Evolutionary conservation across 1,284 basidiomycete genomes (phyloP).

Genomic region (Trichosporon coremiiforme): DNA sequence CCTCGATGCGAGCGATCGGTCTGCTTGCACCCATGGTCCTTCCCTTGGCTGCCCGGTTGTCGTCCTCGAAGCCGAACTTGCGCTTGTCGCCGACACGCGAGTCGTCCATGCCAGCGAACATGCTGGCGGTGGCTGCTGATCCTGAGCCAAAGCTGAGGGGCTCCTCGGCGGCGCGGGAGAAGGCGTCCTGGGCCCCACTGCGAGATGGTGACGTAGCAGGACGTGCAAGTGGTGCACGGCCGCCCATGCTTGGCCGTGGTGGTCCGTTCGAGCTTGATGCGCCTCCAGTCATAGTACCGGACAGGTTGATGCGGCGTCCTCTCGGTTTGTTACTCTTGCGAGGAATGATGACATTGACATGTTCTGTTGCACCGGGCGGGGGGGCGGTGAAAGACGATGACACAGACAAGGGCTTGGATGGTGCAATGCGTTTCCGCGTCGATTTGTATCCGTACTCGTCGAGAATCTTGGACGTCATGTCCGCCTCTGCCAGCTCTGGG

Average conservation of each 20-base stretch:
- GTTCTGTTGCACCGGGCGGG: slow-evolving; percentile 24
- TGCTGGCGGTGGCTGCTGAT: slow-evolving; percentile 37
- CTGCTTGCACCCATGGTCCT: slow-evolving; percentile 38
- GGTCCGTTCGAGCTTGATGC: slow-evolving; percentile 18
- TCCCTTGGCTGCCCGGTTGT: slow-evolving; percentile 27
- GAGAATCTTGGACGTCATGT: slow-evolving; percentile 73
- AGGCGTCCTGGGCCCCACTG: slow-evolving; percentile 33
- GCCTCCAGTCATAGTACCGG: slow-evolving; percentile 26
- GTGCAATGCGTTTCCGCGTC: slow-evolving; percentile 25
- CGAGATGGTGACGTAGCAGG: slow-evolving; percentile 15
- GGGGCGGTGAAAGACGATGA: slow-evolving; percentile 34
- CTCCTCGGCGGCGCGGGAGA: slow-evolving; percentile 44
- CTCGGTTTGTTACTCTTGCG: slow-evolving; percentile 31
- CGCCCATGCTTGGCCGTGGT: slow-evolving; percentile 12
- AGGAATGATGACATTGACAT: slow-evolving; percentile 34
- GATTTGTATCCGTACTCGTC: slow-evolving; percentile 71
- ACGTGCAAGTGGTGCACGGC: slow-evolving; percentile 6
- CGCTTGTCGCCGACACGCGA: slow-evolving; percentile 39
- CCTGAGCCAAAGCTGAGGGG: slow-evolving; percentile 38
- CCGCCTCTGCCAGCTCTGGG: slow-evolving; percentile 75
- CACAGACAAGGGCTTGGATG: slow-evolving; percentile 23
- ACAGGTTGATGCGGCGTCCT: slow-evolving; percentile 26
- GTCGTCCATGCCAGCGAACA: slow-evolving; percentile 42
- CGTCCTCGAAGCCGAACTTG: slow-evolving; percentile 36
- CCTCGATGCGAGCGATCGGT: slow-evolving; percentile 33